phyloP scores from a whole-genome alignment of 2,329 filamentous ascomycete genomes.

The Colletotrichum plurivorum region DNA sequence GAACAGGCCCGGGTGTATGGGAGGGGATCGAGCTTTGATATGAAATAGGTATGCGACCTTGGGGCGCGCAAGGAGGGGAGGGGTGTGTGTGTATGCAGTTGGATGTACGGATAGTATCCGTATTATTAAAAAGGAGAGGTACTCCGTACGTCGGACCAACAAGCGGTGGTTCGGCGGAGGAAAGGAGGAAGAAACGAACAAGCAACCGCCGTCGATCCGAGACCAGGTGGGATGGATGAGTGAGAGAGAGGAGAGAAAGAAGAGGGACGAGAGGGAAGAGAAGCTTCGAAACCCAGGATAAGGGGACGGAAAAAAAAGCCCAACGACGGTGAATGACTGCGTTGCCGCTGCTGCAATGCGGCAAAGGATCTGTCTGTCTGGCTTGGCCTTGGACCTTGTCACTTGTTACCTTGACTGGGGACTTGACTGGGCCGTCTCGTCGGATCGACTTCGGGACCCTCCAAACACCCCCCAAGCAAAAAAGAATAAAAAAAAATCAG shows the following conservation, averaged over 20 bases:
- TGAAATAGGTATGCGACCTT: conserved; percentile 12
- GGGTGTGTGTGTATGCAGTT: background rate
- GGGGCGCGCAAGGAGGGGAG: background rate
- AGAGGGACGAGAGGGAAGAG: conserved; percentile 67
- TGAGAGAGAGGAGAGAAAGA: background rate
- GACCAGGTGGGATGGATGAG: background rate
- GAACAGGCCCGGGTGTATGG: background rate
- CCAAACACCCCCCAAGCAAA: background rate
- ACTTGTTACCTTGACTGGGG: background rate
- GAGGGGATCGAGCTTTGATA: background rate
- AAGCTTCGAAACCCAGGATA: conserved; percentile 75
- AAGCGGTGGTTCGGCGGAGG: conserved; percentile 24
- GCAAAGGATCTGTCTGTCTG: conserved; percentile 9
- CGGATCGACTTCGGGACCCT: conserved; percentile 35
- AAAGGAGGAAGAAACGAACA: conserved; percentile 4
- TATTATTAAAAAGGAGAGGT: background rate
- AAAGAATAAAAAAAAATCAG: background rate
- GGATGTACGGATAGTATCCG: background rate
- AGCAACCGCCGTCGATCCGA: conserved; percentile 18
- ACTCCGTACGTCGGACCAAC: conserved; percentile 2
- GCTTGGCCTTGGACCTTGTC: conserved; percentile 2
- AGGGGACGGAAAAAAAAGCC: conserved; percentile 2
- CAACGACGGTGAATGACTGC: background rate
- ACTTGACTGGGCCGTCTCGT: background rate
- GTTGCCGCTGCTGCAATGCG: background rate